phyloP scores from a whole-genome alignment of 2,329 filamentous ascomycete species.

The Hypoxylon sp. region DNA sequence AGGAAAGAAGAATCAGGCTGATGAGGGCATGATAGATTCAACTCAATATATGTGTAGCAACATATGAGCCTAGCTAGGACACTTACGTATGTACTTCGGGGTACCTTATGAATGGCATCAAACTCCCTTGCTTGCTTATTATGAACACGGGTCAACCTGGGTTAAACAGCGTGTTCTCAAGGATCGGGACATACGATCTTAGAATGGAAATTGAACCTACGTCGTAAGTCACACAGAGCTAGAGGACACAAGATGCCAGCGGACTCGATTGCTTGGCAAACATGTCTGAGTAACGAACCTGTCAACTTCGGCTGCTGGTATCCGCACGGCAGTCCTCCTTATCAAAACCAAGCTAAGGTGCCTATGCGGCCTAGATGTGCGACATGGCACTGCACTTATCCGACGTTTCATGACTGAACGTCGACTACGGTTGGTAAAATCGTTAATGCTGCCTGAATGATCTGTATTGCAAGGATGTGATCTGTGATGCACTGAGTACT shows the following conservation, averaged over 20 bases:
- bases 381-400: conserved; percentile 18
- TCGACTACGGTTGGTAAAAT: not conserved
- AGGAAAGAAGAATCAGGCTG: no score
- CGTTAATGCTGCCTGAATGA: not conserved
- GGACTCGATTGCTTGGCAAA: not conserved
- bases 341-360: not conserved
- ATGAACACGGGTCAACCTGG: no score
- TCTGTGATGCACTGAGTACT: not conserved
- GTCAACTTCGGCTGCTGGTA: not conserved
- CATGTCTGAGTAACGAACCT: not conserved
- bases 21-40: no score
- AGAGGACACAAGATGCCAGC: not conserved
- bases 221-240: not conserved
- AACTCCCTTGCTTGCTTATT: no score
- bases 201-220: no score
- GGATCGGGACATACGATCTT: no score
- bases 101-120: no score
- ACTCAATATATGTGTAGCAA: no score
- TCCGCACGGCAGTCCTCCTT: not conserved
- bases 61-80: no score
- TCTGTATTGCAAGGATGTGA: not conserved
- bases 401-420: conserved; percentile 15
- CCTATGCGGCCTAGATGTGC: conserved; percentile 1
- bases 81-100: no score
- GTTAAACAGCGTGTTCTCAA: no score